Conservation (phyloP, 2,329 filamentous ascomycete species). For the Aureobasidium sp. region DNA sequence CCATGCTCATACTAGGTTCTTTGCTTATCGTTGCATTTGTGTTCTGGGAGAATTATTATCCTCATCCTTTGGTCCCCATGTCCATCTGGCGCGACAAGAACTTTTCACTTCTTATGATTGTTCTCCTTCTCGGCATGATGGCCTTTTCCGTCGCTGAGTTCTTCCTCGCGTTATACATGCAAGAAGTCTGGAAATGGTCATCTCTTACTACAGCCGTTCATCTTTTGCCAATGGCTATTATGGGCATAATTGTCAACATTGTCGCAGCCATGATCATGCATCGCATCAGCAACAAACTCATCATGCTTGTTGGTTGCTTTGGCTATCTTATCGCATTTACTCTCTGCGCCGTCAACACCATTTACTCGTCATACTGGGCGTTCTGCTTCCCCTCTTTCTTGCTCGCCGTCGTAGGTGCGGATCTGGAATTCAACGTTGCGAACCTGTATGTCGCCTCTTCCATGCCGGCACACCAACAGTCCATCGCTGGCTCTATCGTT, state of each 20-base stretch:
- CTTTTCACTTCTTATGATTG: slow-evolving; percentile 55
- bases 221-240: slow-evolving; percentile 58
- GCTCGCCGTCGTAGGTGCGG: slow-evolving; percentile 57
- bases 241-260: slow-evolving; percentile 56
- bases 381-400: slow-evolving; percentile 57
- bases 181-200: slow-evolving; percentile 46
- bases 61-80: slow-evolving; percentile 46
- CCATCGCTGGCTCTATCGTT: slow-evolving; percentile 60
- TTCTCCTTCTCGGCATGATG: slow-evolving; percentile 55
- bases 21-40: slow-evolving; percentile 51
- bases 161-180: slow-evolving; percentile 60
- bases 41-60: slow-evolving; percentile 53
- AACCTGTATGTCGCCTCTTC: slow-evolving; percentile 68
- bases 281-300: slow-evolving; percentile 55
- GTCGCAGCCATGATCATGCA: slow-evolving; percentile 57
- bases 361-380: slow-evolving; percentile 55
- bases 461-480: slow-evolving; percentile 56
- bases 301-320: slow-evolving; percentile 49
- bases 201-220: slow-evolving; percentile 56
- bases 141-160: slow-evolving; percentile 55
- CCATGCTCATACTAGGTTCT: slow-evolving; percentile 54
- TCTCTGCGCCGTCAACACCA: slow-evolving; percentile 51
- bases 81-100: slow-evolving; percentile 55
- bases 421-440: slow-evolving; percentile 63
- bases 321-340: slow-evolving; percentile 43